phyloP scores from a whole-genome alignment of 441 rosid genomes.

The Francoa sonchifolia region DNA sequence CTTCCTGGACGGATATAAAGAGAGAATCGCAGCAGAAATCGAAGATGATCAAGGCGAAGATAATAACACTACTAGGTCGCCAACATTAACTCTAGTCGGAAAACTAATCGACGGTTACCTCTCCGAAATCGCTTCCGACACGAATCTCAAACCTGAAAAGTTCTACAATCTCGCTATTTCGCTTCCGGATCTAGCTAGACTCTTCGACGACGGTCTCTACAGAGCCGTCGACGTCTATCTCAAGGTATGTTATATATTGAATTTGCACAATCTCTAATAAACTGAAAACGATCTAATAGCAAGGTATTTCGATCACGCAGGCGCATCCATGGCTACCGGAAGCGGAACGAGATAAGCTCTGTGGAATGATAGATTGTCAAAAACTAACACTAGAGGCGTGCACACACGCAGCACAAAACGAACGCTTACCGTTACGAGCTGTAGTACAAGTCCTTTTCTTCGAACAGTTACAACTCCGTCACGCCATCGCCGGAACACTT shows the following conservation, averaged over 20 bases:
- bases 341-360: slow-evolving; percentile 50
- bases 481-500: slow-evolving; percentile 62
- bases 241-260: slow-evolving; percentile 40
- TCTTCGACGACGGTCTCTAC: slow-evolving; percentile 62
- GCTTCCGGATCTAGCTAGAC: slow-evolving; percentile 50
- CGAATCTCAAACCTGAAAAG: slow-evolving; percentile 47
- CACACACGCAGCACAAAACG: slow-evolving; percentile 79
- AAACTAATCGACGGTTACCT: slow-evolving; percentile 57
- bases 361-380: slow-evolving; percentile 53
- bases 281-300: no score
- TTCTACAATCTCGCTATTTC: slow-evolving; percentile 42
- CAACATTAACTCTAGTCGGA: slow-evolving; percentile 60
- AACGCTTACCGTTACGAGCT: slow-evolving; percentile 57
- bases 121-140: slow-evolving; percentile 61
- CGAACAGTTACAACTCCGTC: slow-evolving; percentile 68
- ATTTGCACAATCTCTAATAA: background rate
- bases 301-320: slow-evolving; percentile 10
- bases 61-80: slow-evolving; percentile 22
- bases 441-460: no score
- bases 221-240: slow-evolving; percentile 65
- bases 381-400: slow-evolving; percentile 63
- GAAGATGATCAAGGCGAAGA: slow-evolving; percentile 17
- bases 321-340: slow-evolving; percentile 65
- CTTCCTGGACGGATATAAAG: slow-evolving; percentile 35
- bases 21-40: slow-evolving; percentile 15